Evolutionary conservation across 371 early-diverging fungal genomes (phyloP).

Genomic region (Mucor velutinosus): DNA sequence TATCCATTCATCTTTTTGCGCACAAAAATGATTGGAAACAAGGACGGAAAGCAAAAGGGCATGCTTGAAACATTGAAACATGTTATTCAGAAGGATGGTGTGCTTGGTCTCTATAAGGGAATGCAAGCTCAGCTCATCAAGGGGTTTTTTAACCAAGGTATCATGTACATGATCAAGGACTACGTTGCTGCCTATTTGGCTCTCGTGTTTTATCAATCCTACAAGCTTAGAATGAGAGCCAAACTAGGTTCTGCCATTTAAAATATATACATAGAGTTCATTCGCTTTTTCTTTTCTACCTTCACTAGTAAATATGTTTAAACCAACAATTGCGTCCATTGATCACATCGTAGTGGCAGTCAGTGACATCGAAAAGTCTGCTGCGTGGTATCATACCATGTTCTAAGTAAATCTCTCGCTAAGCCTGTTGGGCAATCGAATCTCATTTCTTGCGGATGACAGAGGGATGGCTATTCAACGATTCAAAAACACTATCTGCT

Average conservation of each 20-base stretch:
- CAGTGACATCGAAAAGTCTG: constrained; percentile 12
- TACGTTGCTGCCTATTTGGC: constrained; percentile 58
- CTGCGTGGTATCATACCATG: constrained; percentile 23
- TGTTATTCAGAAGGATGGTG: constrained; percentile 50
- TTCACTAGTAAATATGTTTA: constrained; percentile 1
- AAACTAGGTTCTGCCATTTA: constrained; percentile 5
- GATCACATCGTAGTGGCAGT: constrained; percentile 24
- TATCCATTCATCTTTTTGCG: constrained; percentile 64
- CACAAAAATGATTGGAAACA: constrained; percentile 43
- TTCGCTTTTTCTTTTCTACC: neutral
- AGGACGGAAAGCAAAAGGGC: constrained; percentile 25
- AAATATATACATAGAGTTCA: neutral
- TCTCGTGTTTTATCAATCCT: constrained; percentile 49
- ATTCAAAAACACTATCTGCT: constrained; percentile 11
- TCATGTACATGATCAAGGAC: constrained; percentile 71
- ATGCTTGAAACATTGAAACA: constrained; percentile 47
- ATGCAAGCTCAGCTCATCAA: constrained; percentile 62
- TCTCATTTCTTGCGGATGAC: neutral
- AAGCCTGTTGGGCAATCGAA: neutral
- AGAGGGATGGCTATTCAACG: constrained; percentile 15
- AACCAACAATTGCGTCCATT: constrained; percentile 3
- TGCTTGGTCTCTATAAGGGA: constrained; percentile 55
- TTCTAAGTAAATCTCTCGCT: constrained; percentile 5
- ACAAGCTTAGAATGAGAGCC: constrained; percentile 27
- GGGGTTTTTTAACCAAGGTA: constrained; percentile 65